phyloP scores from a whole-genome alignment of 164 flowering plant species.

The Stephania yunnanensis region DNA sequence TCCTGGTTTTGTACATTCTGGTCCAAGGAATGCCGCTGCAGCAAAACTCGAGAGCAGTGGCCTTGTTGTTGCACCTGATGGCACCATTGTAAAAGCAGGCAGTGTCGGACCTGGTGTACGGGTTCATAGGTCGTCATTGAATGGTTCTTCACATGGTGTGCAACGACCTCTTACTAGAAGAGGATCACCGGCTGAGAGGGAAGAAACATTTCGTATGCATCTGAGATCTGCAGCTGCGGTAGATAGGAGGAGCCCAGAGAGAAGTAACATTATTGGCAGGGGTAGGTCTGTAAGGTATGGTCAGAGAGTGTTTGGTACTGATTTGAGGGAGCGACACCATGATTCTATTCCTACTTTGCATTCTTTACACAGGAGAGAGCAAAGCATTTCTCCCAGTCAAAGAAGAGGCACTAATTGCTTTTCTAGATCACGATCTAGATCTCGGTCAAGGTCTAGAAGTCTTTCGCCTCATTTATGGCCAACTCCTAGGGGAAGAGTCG shows the following conservation, averaged over 20 bases:
- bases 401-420: slow-evolving; percentile 23
- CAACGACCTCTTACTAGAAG: slow-evolving; percentile 22
- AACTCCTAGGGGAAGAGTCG: slow-evolving; percentile 28
- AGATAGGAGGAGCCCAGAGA: slow-evolving; percentile 26
- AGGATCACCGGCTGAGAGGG: slow-evolving; percentile 37
- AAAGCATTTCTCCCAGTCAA: slow-evolving; percentile 38
- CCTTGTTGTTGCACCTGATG: slow-evolving; percentile 25
- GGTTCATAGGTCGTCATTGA: slow-evolving; percentile 20
- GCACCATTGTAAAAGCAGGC: slow-evolving; percentile 23
- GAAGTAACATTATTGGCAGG: slow-evolving; percentile 22
- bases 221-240: slow-evolving; percentile 19
- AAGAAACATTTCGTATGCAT: slow-evolving; percentile 24
- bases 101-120: slow-evolving; percentile 17
- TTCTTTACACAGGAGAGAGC: slow-evolving; percentile 30
- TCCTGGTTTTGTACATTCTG: slow-evolving; percentile 14
- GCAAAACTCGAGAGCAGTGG: slow-evolving; percentile 28
- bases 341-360: slow-evolving; percentile 22
- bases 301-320: slow-evolving; percentile 21
- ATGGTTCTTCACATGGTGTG: slow-evolving; percentile 23
- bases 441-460: slow-evolving; percentile 46
- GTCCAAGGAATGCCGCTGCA: slow-evolving; percentile 21
- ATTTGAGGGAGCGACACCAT: slow-evolving; percentile 30
- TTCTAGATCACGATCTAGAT: slow-evolving; percentile 24
- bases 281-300: slow-evolving; percentile 27
- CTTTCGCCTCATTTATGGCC: slow-evolving; percentile 40